phyloP scores from a whole-genome alignment of 2,329 filamentous ascomycete species.

The Pseudopyrenochaeta lycopersici region DNA sequence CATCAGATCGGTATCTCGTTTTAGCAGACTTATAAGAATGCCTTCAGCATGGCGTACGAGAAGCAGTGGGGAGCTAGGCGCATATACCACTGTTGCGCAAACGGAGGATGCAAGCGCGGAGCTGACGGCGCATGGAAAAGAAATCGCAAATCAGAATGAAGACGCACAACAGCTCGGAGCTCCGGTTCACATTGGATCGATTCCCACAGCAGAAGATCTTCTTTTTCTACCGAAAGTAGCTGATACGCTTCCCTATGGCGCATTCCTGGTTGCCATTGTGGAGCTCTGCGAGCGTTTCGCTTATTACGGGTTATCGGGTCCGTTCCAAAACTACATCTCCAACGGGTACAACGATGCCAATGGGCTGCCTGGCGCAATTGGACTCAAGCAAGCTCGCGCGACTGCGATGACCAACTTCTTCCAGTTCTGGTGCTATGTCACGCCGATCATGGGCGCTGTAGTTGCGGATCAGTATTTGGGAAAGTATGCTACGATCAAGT shows the following conservation, averaged over 20 bases:
- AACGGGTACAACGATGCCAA: constrained; percentile 51
- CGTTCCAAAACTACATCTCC: constrained; percentile 61
- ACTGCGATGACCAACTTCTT: constrained; percentile 59
- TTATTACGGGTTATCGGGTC: constrained; percentile 56
- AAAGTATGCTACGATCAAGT: constrained; percentile 74
- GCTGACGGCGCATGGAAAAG: constrained; percentile 26
- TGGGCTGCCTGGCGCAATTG: constrained; percentile 53
- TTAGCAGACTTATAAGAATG: constrained; percentile 18
- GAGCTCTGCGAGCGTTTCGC: constrained; percentile 61
- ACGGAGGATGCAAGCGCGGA: constrained; percentile 30
- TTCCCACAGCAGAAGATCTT: constrained; percentile 37
- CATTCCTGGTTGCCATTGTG: constrained; percentile 59
- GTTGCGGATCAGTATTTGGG: constrained; percentile 74
- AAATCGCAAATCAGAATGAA: constrained; percentile 1
- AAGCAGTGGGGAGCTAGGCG: constrained; percentile 27
- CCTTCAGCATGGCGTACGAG: constrained; percentile 26
- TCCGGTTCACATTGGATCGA: constrained; percentile 27
- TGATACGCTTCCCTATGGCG: constrained; percentile 55
- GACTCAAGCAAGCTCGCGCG: constrained; percentile 53
- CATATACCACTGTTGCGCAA: constrained; percentile 45
- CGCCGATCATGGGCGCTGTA: constrained; percentile 58
- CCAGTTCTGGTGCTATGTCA: constrained; percentile 60
- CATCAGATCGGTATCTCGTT: background rate
- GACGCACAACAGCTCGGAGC: constrained; percentile 4
- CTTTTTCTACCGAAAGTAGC: constrained; percentile 45